These are phyloP conservation scores for Phanerodontia chrysosporium DNA, from an alignment of 768 basidiomycete genomes.

Conservation along the genomic window DNA sequence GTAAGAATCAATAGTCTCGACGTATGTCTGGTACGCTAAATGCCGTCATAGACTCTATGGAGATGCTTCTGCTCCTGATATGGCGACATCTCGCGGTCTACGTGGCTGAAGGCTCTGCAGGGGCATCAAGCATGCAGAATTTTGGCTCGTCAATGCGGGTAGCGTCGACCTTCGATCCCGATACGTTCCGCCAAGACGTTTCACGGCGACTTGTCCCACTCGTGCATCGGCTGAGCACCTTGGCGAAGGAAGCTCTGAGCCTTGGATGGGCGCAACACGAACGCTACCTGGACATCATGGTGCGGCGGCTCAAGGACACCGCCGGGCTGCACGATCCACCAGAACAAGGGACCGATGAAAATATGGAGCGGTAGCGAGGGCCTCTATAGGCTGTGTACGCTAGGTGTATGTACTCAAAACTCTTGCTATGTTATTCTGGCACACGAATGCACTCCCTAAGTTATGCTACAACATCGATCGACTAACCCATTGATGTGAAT, in stretches of 20 bases:
- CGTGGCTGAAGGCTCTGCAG: conserved; percentile 34
- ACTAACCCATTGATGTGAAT: neutral
- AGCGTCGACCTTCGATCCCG: conserved; percentile 52
- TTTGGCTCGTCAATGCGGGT: conserved; percentile 51
- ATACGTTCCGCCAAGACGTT: conserved; percentile 53
- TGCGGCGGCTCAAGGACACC: conserved; percentile 61
- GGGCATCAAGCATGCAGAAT: conserved; percentile 32
- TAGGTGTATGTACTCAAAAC: too few species aligned
- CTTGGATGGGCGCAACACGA: conserved; percentile 59
- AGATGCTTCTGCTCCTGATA: conserved; percentile 75
- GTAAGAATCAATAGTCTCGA: conserved; percentile 32
- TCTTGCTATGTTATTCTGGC: too few species aligned
- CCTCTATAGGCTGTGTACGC: too few species aligned
- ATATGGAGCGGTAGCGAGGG: neutral
- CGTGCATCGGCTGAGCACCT: conserved; percentile 41
- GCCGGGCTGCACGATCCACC: conserved; percentile 46
- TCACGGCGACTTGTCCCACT: conserved; percentile 50
- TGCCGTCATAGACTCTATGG: conserved; percentile 51
- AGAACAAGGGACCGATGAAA: neutral
- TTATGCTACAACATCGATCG: neutral
- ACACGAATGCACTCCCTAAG: too few species aligned
- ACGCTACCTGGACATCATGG: conserved; percentile 75
- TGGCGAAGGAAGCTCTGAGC: conserved; percentile 36
- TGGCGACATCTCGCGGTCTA: conserved; percentile 81
- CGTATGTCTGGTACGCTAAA: neutral